Conservation (phyloP, 2,329 filamentous ascomycete genomes). For the Neofusicoccum sp. region DNA sequence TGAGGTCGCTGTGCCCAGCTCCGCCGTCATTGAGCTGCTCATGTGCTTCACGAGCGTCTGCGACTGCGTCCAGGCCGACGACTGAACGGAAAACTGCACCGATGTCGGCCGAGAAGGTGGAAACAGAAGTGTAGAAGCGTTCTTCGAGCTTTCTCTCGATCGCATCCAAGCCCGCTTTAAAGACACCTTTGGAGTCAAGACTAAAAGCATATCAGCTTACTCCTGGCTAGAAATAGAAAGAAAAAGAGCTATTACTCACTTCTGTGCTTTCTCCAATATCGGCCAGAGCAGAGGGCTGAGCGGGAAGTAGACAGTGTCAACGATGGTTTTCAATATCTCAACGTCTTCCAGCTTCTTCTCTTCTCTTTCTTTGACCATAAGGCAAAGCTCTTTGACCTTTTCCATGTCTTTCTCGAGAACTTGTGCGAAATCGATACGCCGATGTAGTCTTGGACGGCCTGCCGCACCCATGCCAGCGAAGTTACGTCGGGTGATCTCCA, state of each 20-base stretch:
- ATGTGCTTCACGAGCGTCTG: conserved; percentile 41
- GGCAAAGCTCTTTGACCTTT: conserved; percentile 67
- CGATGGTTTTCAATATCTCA: conserved; percentile 71
- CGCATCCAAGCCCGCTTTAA: conserved; percentile 53
- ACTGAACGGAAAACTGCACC: conserved; percentile 56
- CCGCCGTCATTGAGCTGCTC: conserved; percentile 41
- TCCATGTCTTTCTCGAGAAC: conserved; percentile 73
- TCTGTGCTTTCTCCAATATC: conserved; percentile 74
- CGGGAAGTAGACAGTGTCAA: conserved; percentile 91
- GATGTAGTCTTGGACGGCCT: conserved; percentile 71
- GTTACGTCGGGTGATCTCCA: conserved; percentile 93
- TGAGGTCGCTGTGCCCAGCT: conserved; percentile 41
- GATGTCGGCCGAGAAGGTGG: conserved; percentile 60
- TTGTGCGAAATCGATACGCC: conserved; percentile 86
- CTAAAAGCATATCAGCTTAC: conserved; percentile 21
- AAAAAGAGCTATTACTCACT: conserved; percentile 60
- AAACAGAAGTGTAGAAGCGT: conserved; percentile 59
- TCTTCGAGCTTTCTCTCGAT: conserved; percentile 55
- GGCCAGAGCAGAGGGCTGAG: conserved; percentile 73
- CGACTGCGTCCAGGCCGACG: conserved; percentile 48
- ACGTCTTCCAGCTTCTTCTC: conserved; percentile 72
- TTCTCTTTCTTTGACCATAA: conserved; percentile 73
- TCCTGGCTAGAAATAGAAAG: conserved; percentile 3
- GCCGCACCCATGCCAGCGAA: conserved; percentile 92
- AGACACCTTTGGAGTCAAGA: conserved; percentile 52